Conservation (phyloP, 108 stramenopile species). For the Skeletonema marinoi region DNA sequence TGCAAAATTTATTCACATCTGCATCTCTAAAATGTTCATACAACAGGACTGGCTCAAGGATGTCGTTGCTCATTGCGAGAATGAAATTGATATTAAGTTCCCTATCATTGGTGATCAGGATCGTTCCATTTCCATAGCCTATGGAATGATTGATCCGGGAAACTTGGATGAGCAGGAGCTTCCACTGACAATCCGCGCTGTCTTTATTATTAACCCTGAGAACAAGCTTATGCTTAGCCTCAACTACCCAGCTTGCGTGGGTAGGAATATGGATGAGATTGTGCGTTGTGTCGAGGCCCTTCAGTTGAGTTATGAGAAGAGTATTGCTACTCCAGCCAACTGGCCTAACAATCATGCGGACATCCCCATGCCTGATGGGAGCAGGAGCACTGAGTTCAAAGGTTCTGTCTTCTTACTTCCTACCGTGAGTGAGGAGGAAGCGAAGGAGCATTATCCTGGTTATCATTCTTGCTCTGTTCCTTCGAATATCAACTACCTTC, state of each 20-base stretch:
- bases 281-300: conserved; percentile 75
- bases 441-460: conserved; percentile 51
- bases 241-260: conserved; percentile 85
- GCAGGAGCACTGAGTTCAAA: conserved; percentile 51
- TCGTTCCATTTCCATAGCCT: conserved; percentile 58
- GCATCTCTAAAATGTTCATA: not conserved
- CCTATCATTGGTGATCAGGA: conserved; percentile 86
- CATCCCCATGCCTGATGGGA: conserved; percentile 50
- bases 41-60: conserved; percentile 70
- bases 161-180: conserved; percentile 55
- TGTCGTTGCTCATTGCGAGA: conserved; percentile 74
- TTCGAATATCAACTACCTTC: conserved; percentile 60
- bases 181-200: conserved; percentile 77
- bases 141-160: conserved; percentile 77
- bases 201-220: conserved; percentile 83
- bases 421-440: conserved; percentile 61
- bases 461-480: conserved; percentile 68
- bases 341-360: conserved; percentile 73
- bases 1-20: conserved; percentile 1
- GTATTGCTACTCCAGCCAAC: conserved; percentile 75
- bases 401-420: conserved; percentile 69
- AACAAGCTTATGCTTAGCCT: conserved; percentile 79
- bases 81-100: conserved; percentile 68
- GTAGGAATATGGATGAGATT: conserved; percentile 87
- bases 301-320: conserved; percentile 64